Evolutionary conservation across 2,329 filamentous ascomycete genomes (phyloP), one percentile per base, ranked within the genome.

Genomic region (Metarhizium album): DNA sequence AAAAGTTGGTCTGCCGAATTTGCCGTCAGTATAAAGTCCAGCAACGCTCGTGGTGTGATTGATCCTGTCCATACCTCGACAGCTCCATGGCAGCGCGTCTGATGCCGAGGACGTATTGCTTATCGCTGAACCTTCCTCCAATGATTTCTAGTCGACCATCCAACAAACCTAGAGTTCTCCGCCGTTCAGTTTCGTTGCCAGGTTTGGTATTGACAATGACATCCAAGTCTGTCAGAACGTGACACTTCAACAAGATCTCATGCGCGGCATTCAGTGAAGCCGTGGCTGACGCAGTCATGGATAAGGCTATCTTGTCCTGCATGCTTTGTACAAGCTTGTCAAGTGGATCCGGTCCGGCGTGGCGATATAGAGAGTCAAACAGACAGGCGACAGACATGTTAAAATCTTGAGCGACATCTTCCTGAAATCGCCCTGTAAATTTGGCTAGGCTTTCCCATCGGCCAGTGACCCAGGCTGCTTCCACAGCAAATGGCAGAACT

Each of bases 391-490:
- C 72, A 7, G 84, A 85, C 46, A 95, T 77, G 60, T 94, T 90
- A 69, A 98, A 95, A 55, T 94, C 82, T 47, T 70, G 61, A 3
- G 65, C 56, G 8, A 60, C 52, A 47, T 75, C 72, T 37, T 79
- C 73, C 47, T 74, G 70, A 54, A 78, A 80, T 22, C 74, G 67
- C 18, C 66, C 63, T 5, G 86, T 73, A 60, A 90, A 89, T 47
- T 78, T 81, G 53, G 83, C 73, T 31, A 97, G 73, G 4, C 81
- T 84, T 48, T 82, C 73, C 86, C 90, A 95, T 66, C 89, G 84
- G 8, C 84, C 82, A 3, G 87, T 91, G 42, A 88, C 84, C 90
- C 93, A 98, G 11, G 90, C 85, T 20, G 93, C 90, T 70, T 98
- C 93, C 3, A 90, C 81, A 16, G 88, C 90, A 62, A 90, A 91